These are phyloP conservation scores for Geoglossum glabrum DNA, from an alignment of 495 filamentous ascomycete species.

Conservation along the genomic window DNA sequence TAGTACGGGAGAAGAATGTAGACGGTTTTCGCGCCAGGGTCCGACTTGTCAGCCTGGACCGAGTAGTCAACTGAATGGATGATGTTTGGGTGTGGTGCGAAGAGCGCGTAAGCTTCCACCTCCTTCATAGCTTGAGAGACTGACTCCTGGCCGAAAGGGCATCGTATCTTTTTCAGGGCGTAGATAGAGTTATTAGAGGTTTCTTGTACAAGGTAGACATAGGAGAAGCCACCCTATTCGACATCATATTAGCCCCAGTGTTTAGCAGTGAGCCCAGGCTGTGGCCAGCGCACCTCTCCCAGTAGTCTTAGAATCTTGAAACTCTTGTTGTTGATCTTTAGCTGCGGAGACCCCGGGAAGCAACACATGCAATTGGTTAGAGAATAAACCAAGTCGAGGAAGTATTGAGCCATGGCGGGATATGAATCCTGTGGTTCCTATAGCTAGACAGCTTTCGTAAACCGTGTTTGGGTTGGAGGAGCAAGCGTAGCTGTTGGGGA, in stretches of 20 bases:
- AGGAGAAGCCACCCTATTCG: constrained; percentile 76
- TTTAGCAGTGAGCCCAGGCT: neutral
- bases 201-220: constrained; percentile 95
- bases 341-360: constrained; percentile 77
- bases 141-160: constrained; percentile 90
- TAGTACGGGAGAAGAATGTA: constrained; percentile 95
- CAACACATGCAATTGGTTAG: constrained; percentile 88
- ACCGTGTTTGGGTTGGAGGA: neutral
- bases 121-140: constrained; percentile 87
- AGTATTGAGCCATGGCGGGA: constrained; percentile 55
- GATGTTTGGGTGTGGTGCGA: constrained; percentile 61
- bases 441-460: neutral
- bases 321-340: constrained; percentile 85
- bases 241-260: neutral
- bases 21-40: constrained; percentile 64
- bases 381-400: constrained; percentile 76
- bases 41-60: constrained; percentile 39
- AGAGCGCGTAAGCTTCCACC: constrained; percentile 88
- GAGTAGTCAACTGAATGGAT: constrained; percentile 81
- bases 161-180: constrained; percentile 95
- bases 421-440: neutral
- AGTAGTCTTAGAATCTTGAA: constrained; percentile 89
- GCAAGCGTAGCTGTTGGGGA: neutral
- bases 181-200: constrained; percentile 60
- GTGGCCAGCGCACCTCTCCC: constrained; percentile 43